phyloP scores from a whole-genome alignment of 345 rosid species.

The Camelina laxa region DNA sequence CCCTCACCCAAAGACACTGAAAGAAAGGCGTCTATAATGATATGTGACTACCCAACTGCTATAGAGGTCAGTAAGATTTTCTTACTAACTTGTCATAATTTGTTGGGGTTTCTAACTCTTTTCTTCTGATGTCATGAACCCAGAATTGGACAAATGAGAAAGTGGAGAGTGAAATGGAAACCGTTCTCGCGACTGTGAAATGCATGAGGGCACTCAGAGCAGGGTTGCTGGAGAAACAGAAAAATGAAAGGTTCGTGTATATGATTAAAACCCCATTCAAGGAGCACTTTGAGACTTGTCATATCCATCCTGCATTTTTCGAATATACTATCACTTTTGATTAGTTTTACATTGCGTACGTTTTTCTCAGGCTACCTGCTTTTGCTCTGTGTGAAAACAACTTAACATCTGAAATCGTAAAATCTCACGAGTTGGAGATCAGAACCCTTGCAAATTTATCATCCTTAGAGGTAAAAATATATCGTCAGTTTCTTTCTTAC shows the following conservation, averaged over 20 bases:
- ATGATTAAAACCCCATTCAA: not conserved
- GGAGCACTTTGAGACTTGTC: not conserved
- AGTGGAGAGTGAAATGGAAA: conserved; percentile 81
- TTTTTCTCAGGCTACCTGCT: conserved; percentile 71
- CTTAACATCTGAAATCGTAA: conserved; percentile 55
- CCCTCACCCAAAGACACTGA: conserved; percentile 53
- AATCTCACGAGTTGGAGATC: conserved; percentile 73
- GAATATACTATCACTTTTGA: not conserved
- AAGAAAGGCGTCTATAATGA: conserved; percentile 77
- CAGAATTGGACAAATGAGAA: conserved; percentile 74
- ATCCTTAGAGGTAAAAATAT: conserved; percentile 63
- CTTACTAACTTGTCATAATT: conserved; percentile 9
- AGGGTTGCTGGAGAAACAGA: conserved; percentile 71
- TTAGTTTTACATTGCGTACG: not conserved
- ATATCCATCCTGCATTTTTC: not conserved
- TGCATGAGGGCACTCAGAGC: conserved; percentile 76
- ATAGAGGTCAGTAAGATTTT: conserved; percentile 55
- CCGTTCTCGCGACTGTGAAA: conserved; percentile 69
- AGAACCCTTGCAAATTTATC: conserved; percentile 77
- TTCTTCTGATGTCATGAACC: not conserved
- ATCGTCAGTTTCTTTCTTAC: not conserved
- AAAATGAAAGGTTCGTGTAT: conserved; percentile 68
- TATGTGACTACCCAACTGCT: conserved; percentile 74
- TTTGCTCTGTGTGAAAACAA: conserved; percentile 76
- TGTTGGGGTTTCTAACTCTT: conserved; percentile 12